Base-by-base conservation (phyloP, 2,329 filamentous ascomycete species). In the Neofusicoccum sp. region DNA sequence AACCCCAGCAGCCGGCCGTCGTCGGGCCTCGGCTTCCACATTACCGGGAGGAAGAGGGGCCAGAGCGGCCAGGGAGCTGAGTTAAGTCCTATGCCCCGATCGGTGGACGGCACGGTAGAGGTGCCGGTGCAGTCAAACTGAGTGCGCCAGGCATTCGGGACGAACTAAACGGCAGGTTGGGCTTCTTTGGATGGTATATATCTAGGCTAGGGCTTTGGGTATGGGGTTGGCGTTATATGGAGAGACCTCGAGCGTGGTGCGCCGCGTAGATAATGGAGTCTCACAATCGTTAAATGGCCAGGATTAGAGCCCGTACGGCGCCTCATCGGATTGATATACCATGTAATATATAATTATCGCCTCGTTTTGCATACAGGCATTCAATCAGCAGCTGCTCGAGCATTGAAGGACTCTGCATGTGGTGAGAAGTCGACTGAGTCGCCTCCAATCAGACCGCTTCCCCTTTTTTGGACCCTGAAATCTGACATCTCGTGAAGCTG, bases 51-150 rank as follows among this genome's bases (percentile, higher is more conserved):
- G 70, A 93, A 92, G 80, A 81, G 89, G 69, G 89, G 84, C 3
- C 87, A 88, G 70, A 89, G 85, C 69, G 89, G 88, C 9, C 87
- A 87, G 69, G 89, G 89, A 34, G 83, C 90, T 65, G 89, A 96
- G 77, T 77, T 96, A 61, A 85, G 87, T 48, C 83, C 81, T 45
- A 89, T 94, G 71, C 81, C 85, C 36, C 73, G 73, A 56, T 69
- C 73, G 28, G 62, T 65, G 9, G 67, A 68, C 3, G 58, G 65
- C 31, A 36, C 29, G 34, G 9, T 31, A 31, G 73, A 74, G 14
- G 65, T 70, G 8, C 33, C 52, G 28, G 52, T 58, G 11, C 41
- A 63, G 36, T 63, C 61, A n/a, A 58, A 63, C 45, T 63, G 33
- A 54, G 12, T 4, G 56, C 56, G 33, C 3, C 4, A 36, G 16